Percentiles rank a stretch among this genome's conserved stretches.
Evolutionary conservation across 129 eudicot species (phyloP).

Genomic region (sunflower (Helianthus annuus)): HanXRQr2.0-SUNRISE NC_035449.2:181550121-181550620

Average conservation of each 20-base stretch:
- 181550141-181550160: constrained; percentile 19
- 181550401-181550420: constrained; percentile 53
- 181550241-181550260: constrained; percentile 68
- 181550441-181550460: no score
- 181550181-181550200: constrained; percentile 8
- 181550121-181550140: constrained; percentile 9
- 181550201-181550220: neutral
- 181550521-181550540: no score
- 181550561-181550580: no score
- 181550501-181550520: no score
- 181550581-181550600: no score
- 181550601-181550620: no score
- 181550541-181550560: no score
- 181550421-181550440: neutral
- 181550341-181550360: constrained; percentile 55
- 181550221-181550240: neutral
- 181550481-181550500: no score
- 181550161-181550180: constrained; percentile 19
- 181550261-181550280: constrained; percentile 60
- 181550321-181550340: constrained; percentile 48
- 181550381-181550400: constrained; percentile 81
- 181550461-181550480: neutral
- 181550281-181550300: constrained; percentile 71
- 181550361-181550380: constrained; percentile 84
- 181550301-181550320: constrained; percentile 63